Base-by-base conservation (phyloP, 2,329 filamentous ascomycete species). In the Blastomyces percursus region DNA sequence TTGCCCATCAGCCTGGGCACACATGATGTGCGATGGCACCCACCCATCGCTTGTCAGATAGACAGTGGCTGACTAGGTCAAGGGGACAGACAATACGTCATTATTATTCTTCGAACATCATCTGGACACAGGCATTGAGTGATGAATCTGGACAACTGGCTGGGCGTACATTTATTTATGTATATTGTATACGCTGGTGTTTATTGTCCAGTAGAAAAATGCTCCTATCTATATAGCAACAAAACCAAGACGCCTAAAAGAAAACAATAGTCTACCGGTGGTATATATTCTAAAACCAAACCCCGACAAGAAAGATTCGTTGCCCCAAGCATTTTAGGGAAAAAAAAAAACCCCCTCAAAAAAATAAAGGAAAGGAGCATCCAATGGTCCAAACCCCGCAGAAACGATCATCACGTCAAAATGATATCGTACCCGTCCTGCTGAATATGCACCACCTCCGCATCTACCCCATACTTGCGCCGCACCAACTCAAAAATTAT, bases 401-500 rank as follows among this genome's bases (percentile, higher is more conserved):
- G 3, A 38, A 52, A 32, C 24, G 27, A 59, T 48, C n/a, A 48
- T 75, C 69, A 83, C 40, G 76, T 75, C 63, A 86, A 70, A 55
- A 86, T 70, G 65, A 87, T 85, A 66, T 85, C 80, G 69, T 84
- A 85, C n/a, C 83, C 83, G 65, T 84, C 83, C 66, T 83, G 81
- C 46, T 77, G 73, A 50, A 84, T 85, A 71, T 76, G 80, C 65
- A 80, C 81, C 63, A 75, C 76, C 62, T 83, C 82, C n/a, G 76
- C 75, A 59, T 77, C 69, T 65, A 77, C 79, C 2, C 81, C 81
- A 70, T 86, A 86, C 70, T 84, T 85, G 59, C 84, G 75, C 60
- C 85, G 74, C 48, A 86, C 81, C 42, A 87, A 70, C 70, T 87
- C 85, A 67, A 87, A 87, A 3, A 86, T 84, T 62, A 87, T 83